Base-by-base conservation (phyloP, 2,329 filamentous ascomycete genomes). In the Penicillium hesseltinei region DNA sequence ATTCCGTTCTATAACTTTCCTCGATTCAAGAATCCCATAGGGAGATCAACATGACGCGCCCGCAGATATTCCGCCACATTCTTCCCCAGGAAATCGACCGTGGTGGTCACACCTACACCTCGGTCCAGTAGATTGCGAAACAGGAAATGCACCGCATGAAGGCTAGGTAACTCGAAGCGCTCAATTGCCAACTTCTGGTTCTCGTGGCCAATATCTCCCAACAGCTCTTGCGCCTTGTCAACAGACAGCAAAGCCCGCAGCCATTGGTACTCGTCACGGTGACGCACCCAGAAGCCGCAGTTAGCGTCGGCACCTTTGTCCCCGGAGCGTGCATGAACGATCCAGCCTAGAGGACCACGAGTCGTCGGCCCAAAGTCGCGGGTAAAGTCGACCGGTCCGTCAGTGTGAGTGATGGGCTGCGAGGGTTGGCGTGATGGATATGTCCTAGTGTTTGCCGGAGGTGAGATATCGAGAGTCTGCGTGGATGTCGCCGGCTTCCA, bases 241-340 rank as follows among this genome's bases (percentile, higher is more conserved):
- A 58, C 58, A 29, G 63, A 67, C n/a, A 66, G 43, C 13, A 67
- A 50, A 7, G 58, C 57, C 13, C 72, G 71, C 11, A 79, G 66
- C 75, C 77, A 80, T 0, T 75, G 64, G 60, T 72, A 82, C 62
- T 81, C 78, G 31, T 78, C 74, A 0, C 64, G 62, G 36, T 69
- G 62, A 1, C 73, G 71, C 4, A 77, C 74, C 51, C 78, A 84
- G 58, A 81, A 74, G 0, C 78, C 79, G 4, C 79, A 70, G 48
- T 81, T 81, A 33, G 71, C 72, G 60, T 81, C 75, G 0, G 73
- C 71, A 0, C 73, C 77, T 57, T 81, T 81, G 50, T 81, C 79
- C 0, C 75, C 75, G 3, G 71, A 76, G 4, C 75, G 69, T 5
- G 66, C 74, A 21, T 71, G 71, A 2, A 73, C 74, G 4, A 77